A percentile compares a stretch with the other conserved stretches of the same genome.
These are phyloP conservation scores for Fusarium foetens DNA, from an alignment of 2,329 filamentous ascomycete species.

Conservation along the genomic window DNA sequence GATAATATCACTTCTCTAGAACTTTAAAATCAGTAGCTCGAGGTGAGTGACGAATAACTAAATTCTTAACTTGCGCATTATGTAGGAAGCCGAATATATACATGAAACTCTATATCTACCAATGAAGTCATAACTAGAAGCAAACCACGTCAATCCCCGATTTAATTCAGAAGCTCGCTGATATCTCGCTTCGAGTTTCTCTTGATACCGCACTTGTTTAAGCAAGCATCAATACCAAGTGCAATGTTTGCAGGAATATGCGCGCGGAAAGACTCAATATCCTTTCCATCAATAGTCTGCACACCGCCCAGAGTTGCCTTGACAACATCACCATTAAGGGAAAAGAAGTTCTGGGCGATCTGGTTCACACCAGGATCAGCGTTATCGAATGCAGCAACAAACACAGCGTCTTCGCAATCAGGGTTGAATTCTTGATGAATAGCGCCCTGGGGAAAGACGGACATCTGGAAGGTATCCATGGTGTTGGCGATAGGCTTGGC, in stretches of 20 bases:
- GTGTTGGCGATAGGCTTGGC: conserved; percentile 50
- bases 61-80: not conserved
- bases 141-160: fast-evolving
- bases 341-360: conserved; percentile 51
- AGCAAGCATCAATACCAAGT: conserved; percentile 20
- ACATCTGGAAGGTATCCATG: conserved; percentile 55
- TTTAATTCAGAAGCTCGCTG: not conserved
- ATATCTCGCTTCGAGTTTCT: conserved; percentile 11
- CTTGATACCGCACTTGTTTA: conserved; percentile 20
- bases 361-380: conserved; percentile 59
- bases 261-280: conserved; percentile 8
- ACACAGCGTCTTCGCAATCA: conserved; percentile 58
- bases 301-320: not conserved
- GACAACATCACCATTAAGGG: not conserved
- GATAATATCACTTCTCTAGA: not conserved
- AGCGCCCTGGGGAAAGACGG: conserved; percentile 61
- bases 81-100: not conserved
- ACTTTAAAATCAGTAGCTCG: fast-evolving
- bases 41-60: not conserved
- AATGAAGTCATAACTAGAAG: not conserved
- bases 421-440: conserved; percentile 64
- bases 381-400: conserved; percentile 59
- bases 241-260: conserved; percentile 13
- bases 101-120: not conserved
- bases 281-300: conserved; percentile 11